A percentile compares a stretch with the other conserved stretches of the same genome.
phyloP scores from a whole-genome alignment of 2,329 filamentous ascomycete genomes.

The Ascochyta rabiei region DNA sequence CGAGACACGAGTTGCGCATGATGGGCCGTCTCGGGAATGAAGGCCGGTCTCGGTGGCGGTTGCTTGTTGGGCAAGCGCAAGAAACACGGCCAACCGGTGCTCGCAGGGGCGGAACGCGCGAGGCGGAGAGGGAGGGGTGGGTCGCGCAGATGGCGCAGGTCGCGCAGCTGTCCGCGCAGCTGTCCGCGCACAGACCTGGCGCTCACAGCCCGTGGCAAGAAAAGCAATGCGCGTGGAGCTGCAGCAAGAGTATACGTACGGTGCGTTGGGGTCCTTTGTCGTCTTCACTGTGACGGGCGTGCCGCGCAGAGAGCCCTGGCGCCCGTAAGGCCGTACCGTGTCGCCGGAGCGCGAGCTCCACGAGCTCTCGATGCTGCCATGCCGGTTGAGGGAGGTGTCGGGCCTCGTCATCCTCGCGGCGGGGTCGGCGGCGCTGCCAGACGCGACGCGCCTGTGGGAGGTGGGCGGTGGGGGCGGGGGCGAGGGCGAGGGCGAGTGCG shows the following conservation, averaged over 20 bases:
- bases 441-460: constrained; percentile 6
- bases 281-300: constrained; percentile 60
- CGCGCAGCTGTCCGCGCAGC: neutral
- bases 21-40: constrained; percentile 20
- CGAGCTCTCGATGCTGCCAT: constrained; percentile 70
- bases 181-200: neutral
- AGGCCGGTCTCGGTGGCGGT: constrained; percentile 11
- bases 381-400: constrained; percentile 68
- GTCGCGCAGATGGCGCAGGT: constrained; percentile 20
- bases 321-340: constrained; percentile 61
- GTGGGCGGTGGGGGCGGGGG: constrained; percentile 19
- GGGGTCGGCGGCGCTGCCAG: constrained; percentile 12
- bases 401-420: constrained; percentile 66
- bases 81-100: constrained; percentile 10
- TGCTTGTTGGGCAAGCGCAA: constrained; percentile 12
- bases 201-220: constrained; percentile 6
- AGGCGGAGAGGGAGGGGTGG: constrained; percentile 19
- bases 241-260: constrained; percentile 48
- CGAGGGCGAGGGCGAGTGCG: constrained; percentile 26
- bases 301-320: constrained; percentile 45
- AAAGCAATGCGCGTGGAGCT: too few relatives aligned
- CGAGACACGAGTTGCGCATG: constrained; percentile 30
- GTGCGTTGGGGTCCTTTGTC: constrained; percentile 55
- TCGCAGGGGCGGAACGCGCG: constrained; percentile 17
- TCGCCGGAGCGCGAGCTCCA: constrained; percentile 71